These are phyloP conservation scores for Ceratocystis destructans DNA, from an alignment of 2,329 filamentous ascomycete genomes.

Conservation along the genomic window DNA sequence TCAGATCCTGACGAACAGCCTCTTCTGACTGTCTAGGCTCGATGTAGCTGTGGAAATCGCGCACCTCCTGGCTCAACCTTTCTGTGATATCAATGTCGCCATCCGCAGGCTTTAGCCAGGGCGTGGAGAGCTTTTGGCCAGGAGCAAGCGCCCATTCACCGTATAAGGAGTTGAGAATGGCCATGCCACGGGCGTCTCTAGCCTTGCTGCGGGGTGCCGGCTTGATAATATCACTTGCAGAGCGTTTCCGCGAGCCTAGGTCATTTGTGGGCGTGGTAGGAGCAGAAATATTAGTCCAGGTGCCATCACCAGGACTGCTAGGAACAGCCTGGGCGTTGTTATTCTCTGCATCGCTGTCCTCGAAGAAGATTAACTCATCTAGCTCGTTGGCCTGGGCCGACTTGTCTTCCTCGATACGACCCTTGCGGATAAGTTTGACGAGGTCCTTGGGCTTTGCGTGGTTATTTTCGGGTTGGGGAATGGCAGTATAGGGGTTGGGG, in stretches of 20 bases:
- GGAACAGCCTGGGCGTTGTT: conserved; percentile 21
- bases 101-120: conserved; percentile 39
- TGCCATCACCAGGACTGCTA: conserved; percentile 13
- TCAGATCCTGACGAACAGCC: conserved; percentile 55
- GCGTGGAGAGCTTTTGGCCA: conserved; percentile 26
- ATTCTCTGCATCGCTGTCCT: conserved; percentile 46
- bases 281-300: conserved; percentile 16
- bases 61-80: conserved; percentile 68
- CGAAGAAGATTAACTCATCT: conserved; percentile 85
- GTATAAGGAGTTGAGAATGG: conserved; percentile 37
- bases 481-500: conserved; percentile 78
- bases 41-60: conserved; percentile 79
- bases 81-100: conserved; percentile 1
- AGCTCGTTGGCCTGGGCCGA: conserved; percentile 41
- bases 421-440: conserved; percentile 82
- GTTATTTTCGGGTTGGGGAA: conserved; percentile 55
- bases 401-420: conserved; percentile 49
- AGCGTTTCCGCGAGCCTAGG: conserved; percentile 62
- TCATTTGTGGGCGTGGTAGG: conserved; percentile 22
- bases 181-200: conserved; percentile 26
- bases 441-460: conserved; percentile 70
- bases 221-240: conserved; percentile 53
- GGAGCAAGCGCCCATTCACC: conserved; percentile 37
- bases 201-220: conserved; percentile 39
- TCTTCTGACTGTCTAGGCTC: conserved; percentile 66